phyloP scores from a whole-genome alignment of 768 basidiomycete species.

The Termitomyces eurrhizus region DNA sequence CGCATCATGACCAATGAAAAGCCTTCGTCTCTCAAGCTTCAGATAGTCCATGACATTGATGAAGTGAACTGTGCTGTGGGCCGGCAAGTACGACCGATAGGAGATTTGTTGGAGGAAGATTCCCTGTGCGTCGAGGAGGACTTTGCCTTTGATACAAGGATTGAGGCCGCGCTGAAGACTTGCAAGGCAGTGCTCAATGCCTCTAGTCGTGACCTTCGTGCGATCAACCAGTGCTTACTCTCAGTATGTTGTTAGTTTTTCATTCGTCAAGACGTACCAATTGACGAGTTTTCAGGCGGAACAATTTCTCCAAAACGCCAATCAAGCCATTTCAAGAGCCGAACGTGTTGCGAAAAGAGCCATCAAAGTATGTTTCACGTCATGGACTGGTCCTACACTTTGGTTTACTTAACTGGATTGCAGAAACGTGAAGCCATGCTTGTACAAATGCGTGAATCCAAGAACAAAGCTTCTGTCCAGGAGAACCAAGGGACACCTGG shows the following conservation, averaged over 20 bases:
- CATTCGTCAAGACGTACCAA: conserved; percentile 2
- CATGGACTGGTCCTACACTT: background rate
- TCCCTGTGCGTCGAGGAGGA: conserved; percentile 4
- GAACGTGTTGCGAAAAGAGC: conserved; percentile 55
- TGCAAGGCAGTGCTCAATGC: conserved; percentile 47
- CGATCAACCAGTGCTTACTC: conserved; percentile 49
- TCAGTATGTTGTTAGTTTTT: conserved; percentile 35
- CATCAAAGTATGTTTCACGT: conserved; percentile 40
- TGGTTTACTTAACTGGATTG: conserved; percentile 2
- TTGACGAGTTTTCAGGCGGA: conserved; percentile 39
- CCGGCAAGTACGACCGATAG: conserved; percentile 27
- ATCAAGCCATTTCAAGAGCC: conserved; percentile 52
- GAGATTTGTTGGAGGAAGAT: conserved; percentile 3
- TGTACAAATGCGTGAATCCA: conserved; percentile 32
- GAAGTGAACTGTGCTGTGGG: conserved; percentile 37
- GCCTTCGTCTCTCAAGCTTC: conserved; percentile 24
- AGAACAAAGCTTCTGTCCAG: conserved; percentile 17
- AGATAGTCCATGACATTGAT: conserved; percentile 39
- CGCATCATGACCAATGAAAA: conserved; percentile 47
- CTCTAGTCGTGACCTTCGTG: conserved; percentile 52
- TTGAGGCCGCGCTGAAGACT: conserved; percentile 37
- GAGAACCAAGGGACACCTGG: conserved; percentile 22
- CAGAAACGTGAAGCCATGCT: conserved; percentile 52
- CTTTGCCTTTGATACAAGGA: conserved; percentile 30
- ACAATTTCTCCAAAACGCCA: conserved; percentile 48